Percentiles rank a stretch among this genome's conserved stretches.
phyloP scores from a whole-genome alignment of 1,284 basidiomycete genomes.

The Leccinum angustisporum region DNA sequence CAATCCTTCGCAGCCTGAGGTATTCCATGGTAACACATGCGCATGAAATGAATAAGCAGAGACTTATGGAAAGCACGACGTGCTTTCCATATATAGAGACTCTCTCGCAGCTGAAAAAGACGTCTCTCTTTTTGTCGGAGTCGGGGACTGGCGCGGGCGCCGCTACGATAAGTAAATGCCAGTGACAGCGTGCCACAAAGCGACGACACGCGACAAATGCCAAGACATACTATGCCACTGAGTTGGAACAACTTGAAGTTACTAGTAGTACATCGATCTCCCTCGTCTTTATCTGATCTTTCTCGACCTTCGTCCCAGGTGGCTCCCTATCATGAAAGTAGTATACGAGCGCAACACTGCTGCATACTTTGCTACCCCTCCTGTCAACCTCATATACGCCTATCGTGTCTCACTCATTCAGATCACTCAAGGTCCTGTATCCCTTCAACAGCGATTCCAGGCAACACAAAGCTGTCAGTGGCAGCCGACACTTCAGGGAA shows the following conservation, averaged over 20 bases:
- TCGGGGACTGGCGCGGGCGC: too few relatives aligned
- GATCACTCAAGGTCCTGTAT: conserved; percentile 61
- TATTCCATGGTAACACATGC: too few relatives aligned
- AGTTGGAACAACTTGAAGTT: conserved; percentile 71
- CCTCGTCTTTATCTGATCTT: not conserved
- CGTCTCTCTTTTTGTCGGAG: too few relatives aligned
- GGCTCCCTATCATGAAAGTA: conserved; percentile 92
- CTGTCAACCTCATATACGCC: conserved; percentile 93
- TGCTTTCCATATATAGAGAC: too few relatives aligned
- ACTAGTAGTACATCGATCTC: conserved; percentile 8
- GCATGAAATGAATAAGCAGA: too few relatives aligned
- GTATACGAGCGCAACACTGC: conserved; percentile 70
- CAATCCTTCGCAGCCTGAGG: too few relatives aligned
- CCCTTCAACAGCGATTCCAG: conserved; percentile 80
- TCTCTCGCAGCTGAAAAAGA: too few relatives aligned
- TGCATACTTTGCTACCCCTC: conserved; percentile 93
- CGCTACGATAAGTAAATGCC: too few relatives aligned
- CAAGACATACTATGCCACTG: conserved; percentile 72
- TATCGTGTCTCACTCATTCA: conserved; percentile 78
- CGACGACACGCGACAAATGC: too few relatives aligned
- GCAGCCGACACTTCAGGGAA: conserved; percentile 63
- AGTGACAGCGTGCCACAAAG: too few relatives aligned
- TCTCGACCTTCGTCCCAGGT: conserved; percentile 43
- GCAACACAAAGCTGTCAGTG: conserved; percentile 72
- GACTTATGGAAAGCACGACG: too few relatives aligned